These are phyloP conservation scores for Rosa persica DNA, from an alignment of 306 rosid species.

Conservation along the genomic window DNA sequence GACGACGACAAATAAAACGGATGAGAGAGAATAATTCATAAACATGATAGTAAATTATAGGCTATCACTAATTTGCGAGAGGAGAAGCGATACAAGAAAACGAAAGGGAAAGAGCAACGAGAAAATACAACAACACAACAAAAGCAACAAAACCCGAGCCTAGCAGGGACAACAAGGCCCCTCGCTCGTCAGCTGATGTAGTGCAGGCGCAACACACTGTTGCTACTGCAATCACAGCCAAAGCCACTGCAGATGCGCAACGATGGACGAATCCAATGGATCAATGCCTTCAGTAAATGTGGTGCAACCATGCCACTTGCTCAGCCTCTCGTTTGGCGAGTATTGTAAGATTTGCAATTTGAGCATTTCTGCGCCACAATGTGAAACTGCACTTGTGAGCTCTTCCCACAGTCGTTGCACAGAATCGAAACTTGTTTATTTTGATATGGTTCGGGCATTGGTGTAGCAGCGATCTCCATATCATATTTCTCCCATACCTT, in stretches of 20 bases:
- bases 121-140: background rate
- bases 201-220: background rate
- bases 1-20: too few species aligned
- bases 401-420: conserved; percentile 81
- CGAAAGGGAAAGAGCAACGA: background rate
- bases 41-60: too few species aligned
- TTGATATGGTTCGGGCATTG: conserved; percentile 60
- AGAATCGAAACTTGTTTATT: conserved; percentile 82
- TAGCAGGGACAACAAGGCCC: background rate
- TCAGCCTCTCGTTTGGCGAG: conserved; percentile 71
- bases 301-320: conserved; percentile 27
- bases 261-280: background rate
- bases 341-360: conserved; percentile 85
- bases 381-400: conserved; percentile 61
- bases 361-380: conserved; percentile 72
- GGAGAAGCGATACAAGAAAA: too few species aligned
- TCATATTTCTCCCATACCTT: conserved; percentile 86
- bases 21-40: too few species aligned
- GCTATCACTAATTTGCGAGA: too few species aligned
- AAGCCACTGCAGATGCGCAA: background rate
- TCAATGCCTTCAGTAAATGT: background rate
- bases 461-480: conserved; percentile 76
- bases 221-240: background rate
- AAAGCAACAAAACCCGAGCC: background rate
- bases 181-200: background rate